Conservation (phyloP, 805 yeast genomes). For the Candida ponderosae region DNA sequence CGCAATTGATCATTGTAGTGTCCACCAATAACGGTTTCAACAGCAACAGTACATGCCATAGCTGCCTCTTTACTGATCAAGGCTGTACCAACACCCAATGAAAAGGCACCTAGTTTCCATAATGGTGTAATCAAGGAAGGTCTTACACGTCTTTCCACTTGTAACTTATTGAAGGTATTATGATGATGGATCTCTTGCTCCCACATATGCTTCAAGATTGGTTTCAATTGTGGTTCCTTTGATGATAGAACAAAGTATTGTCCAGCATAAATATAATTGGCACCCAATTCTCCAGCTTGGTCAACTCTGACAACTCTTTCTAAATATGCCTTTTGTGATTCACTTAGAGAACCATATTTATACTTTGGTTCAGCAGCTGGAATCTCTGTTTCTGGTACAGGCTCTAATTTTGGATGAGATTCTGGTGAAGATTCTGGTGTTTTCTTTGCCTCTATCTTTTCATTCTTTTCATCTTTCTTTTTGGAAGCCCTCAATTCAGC, state of each 20-base stretch:
- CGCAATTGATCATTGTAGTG: slow-evolving; percentile 91
- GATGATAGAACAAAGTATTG: slow-evolving; percentile 71
- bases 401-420: not conserved
- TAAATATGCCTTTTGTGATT: slow-evolving; percentile 61
- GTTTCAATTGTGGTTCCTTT: slow-evolving; percentile 68
- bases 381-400: no score
- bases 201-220: slow-evolving; percentile 92
- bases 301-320: slow-evolving; percentile 83
- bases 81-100: slow-evolving; percentile 84
- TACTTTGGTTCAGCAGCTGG: not conserved
- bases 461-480: not conserved
- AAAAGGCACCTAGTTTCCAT: slow-evolving; percentile 89
- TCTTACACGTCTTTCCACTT: slow-evolving; percentile 70
- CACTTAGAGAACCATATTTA: slow-evolving; percentile 17
- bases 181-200: slow-evolving; percentile 94
- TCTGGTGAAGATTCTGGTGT: slow-evolving; percentile 1
- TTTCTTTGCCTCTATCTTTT: not conserved
- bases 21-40: slow-evolving; percentile 94
- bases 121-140: slow-evolving; percentile 88
- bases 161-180: slow-evolving; percentile 72
- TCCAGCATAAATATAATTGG: slow-evolving; percentile 87
- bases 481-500: slow-evolving; percentile 13
- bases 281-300: slow-evolving; percentile 98
- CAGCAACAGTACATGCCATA: slow-evolving; percentile 99
- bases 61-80: slow-evolving; percentile 89